Percentiles rank a stretch among this genome's conserved stretches.
Evolutionary conservation across 768 basidiomycete genomes (phyloP).

Genomic region (Termitomyces sp.): DNA sequence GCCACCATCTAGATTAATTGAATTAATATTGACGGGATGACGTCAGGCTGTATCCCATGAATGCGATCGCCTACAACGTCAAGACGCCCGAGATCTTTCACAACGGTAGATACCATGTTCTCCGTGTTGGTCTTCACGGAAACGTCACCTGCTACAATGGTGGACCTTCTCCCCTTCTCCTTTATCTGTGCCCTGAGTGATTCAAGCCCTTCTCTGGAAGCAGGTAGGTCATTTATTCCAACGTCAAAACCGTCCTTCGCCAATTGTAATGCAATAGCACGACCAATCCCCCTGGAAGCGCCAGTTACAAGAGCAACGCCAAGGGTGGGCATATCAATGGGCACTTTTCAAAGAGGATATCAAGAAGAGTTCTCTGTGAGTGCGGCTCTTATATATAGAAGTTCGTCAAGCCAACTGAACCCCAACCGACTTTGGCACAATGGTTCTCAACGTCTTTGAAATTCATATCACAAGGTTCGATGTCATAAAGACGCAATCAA

Average conservation of each 20-base stretch:
- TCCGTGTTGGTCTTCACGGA: not conserved
- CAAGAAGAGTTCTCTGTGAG: not conserved
- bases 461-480: no score
- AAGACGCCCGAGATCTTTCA: not conserved
- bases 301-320: slow-evolving; percentile 30
- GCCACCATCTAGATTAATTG: not conserved
- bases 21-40: not conserved
- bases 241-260: slow-evolving; percentile 30
- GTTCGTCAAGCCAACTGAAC: no score
- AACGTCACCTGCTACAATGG: not conserved
- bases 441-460: no score
- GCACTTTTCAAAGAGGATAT: no score
- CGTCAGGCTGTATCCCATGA: no score
- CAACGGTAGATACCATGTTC: not conserved
- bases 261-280: slow-evolving; percentile 23
- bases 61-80: not conserved
- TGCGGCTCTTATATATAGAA: no score
- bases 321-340: no score
- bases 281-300: slow-evolving; percentile 29
- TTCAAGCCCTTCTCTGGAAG: not conserved
- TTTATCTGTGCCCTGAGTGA: not conserved
- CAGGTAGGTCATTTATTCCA: slow-evolving; percentile 25
- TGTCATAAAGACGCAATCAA: no score
- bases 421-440: no score
- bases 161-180: not conserved